Percentiles rank a stretch among this genome's conserved stretches.
Evolutionary conservation across 140 eudicot species (phyloP).

Genomic region (Erigeron philadelphicus): DNA sequence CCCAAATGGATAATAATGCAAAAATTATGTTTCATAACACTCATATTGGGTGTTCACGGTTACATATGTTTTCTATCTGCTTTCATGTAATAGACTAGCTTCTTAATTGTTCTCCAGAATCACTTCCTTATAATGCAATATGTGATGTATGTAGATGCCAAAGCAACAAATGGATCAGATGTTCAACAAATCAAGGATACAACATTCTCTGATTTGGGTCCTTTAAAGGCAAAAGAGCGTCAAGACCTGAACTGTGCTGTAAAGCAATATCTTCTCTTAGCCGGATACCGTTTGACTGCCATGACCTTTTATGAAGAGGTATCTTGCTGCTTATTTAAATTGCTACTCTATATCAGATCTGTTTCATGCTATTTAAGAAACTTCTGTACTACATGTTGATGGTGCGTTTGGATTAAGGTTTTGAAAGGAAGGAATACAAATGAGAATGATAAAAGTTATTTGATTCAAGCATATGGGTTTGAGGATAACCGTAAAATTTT

Average conservation of each 20-base stretch:
- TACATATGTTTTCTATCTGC: conserved; percentile 1
- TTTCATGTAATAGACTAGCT: conserved; percentile 4
- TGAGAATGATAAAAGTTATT: too few species aligned
- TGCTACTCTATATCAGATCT: conserved; percentile 6
- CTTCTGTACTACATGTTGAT: not conserved
- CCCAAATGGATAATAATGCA: conserved; percentile 1
- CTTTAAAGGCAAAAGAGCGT: conserved; percentile 82
- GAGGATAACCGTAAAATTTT: too few species aligned
- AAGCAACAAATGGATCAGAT: conserved; percentile 39
- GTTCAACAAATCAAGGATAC: conserved; percentile 45
- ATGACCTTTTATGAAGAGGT: conserved; percentile 99
- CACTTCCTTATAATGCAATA: conserved; percentile 20
- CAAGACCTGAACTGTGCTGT: conserved; percentile 92
- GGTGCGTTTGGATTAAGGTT: not conserved
- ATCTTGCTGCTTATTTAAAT: conserved; percentile 16
- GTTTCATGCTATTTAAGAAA: conserved; percentile 15
- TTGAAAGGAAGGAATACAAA: too few species aligned
- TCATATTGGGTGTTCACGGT: conserved; percentile 8
- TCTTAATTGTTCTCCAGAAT: conserved; percentile 15
- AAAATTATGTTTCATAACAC: conserved; percentile 13
- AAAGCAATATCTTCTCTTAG: conserved; percentile 84
- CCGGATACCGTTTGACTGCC: conserved; percentile 97
- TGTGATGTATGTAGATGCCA: conserved; percentile 47
- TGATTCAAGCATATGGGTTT: too few species aligned
- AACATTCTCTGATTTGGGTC: conserved; percentile 71